Conservation (phyloP, 768 basidiomycete genomes). For the Tricholoma furcatifolium region DNA sequence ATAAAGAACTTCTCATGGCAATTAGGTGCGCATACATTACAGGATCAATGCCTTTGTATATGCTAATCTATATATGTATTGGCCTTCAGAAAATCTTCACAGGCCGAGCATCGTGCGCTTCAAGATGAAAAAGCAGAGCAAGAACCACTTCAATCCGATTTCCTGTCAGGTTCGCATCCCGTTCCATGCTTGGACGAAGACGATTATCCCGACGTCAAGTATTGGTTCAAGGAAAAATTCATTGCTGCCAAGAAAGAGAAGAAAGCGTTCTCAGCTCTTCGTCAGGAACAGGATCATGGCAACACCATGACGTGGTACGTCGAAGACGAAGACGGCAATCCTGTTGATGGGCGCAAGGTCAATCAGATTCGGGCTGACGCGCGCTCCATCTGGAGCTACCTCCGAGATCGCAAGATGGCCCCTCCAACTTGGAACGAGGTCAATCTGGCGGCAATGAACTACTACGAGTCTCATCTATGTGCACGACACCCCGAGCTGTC, state of each 20-base stretch:
- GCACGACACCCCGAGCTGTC: background rate
- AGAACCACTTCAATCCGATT: too few relatives aligned
- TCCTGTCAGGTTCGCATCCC: too few relatives aligned
- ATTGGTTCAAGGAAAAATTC: background rate
- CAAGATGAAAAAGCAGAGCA: too few relatives aligned
- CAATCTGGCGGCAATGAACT: constrained; percentile 2
- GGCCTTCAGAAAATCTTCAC: too few relatives aligned
- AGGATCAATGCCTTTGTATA: too few relatives aligned
- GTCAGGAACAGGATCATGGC: background rate
- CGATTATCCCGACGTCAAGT: background rate
- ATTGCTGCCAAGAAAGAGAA: background rate
- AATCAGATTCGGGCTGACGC: background rate
- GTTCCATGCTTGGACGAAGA: background rate
- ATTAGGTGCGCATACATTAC: too few relatives aligned
- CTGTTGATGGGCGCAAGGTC: background rate
- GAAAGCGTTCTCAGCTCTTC: background rate
- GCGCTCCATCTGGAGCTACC: background rate
- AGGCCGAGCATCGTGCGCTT: too few relatives aligned
- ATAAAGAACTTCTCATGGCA: too few relatives aligned
- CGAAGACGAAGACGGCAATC: background rate
- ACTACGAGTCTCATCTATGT: constrained; percentile 11
- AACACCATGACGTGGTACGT: too few relatives aligned
- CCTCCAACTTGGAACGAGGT: background rate
- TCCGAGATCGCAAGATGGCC: background rate
- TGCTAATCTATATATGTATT: too few relatives aligned